Evolutionary conservation across 2,329 filamentous ascomycete genomes (phyloP).

Genomic region (Penicillium sp.): DNA sequence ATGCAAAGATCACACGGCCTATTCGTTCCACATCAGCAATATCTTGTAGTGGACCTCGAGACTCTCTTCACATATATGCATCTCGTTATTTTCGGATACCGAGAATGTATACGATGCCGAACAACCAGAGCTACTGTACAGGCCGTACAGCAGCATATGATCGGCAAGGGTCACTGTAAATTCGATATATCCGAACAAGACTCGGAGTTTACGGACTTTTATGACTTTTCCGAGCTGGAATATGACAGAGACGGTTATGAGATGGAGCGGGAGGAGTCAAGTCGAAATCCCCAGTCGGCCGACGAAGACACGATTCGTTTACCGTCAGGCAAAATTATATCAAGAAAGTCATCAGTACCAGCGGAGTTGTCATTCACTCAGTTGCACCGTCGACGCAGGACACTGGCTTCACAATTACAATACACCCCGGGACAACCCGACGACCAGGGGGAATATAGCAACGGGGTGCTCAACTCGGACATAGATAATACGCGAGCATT

Average conservation of each 20-base stretch:
- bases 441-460: neutral
- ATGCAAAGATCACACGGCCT: slow-evolving; percentile 12
- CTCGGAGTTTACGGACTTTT: slow-evolving; percentile 11
- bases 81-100: slow-evolving; percentile 11
- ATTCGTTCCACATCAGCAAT: slow-evolving; percentile 10
- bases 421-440: neutral
- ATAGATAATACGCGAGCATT: neutral
- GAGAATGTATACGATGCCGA: slow-evolving; percentile 12
- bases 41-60: slow-evolving; percentile 11
- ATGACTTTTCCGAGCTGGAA: slow-evolving; percentile 1
- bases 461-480: neutral
- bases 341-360: slow-evolving; percentile 3
- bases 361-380: slow-evolving; percentile 3
- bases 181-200: slow-evolving; percentile 8
- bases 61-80: slow-evolving; percentile 11
- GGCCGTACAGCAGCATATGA: slow-evolving; percentile 13
- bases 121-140: slow-evolving; percentile 7
- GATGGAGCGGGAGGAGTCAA: neutral
- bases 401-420: neutral
- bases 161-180: slow-evolving; percentile 8
- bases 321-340: slow-evolving; percentile 11
- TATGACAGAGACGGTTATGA: neutral
- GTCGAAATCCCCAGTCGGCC: neutral
- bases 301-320: slow-evolving; percentile 7
- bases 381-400: neutral